Percentiles rank a stretch among this genome's conserved stretches.
Evolutionary conservation across 768 basidiomycete genomes (phyloP).

Genomic region (Favolaschia claudopus): DNA sequence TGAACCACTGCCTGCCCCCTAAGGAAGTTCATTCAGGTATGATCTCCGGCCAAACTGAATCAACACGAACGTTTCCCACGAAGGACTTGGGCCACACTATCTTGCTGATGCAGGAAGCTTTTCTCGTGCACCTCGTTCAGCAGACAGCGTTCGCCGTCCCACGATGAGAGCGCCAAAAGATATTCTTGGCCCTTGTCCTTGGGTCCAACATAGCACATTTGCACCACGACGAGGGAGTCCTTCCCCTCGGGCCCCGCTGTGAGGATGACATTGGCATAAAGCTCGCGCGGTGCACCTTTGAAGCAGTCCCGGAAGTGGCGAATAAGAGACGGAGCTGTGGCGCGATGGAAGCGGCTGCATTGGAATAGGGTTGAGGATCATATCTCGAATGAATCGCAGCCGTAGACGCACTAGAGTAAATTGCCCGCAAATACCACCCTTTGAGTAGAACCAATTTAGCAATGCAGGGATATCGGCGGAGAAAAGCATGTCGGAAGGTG

Average conservation of each 20-base stretch:
- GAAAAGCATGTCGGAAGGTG: background rate
- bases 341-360: slow-evolving; percentile 81
- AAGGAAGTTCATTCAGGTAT: slow-evolving; percentile 14
- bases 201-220: slow-evolving; percentile 88
- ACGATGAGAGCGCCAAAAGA: slow-evolving; percentile 81
- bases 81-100: slow-evolving; percentile 89
- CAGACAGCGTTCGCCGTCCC: slow-evolving; percentile 87
- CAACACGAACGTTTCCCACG: slow-evolving; percentile 72
- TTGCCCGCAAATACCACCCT: slow-evolving; percentile 89
- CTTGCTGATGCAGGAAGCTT: slow-evolving; percentile 88
- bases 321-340: slow-evolving; percentile 88
- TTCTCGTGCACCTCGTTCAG: slow-evolving; percentile 93
- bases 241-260: slow-evolving; percentile 88
- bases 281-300: slow-evolving; percentile 85
- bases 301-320: slow-evolving; percentile 94
- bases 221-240: slow-evolving; percentile 88
- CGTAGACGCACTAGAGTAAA: slow-evolving; percentile 78
- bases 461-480: background rate
- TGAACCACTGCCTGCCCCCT: slow-evolving; percentile 91
- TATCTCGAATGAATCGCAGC: background rate
- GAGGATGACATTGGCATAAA: slow-evolving; percentile 90
- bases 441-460: too few relatives aligned
- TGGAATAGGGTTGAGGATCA: slow-evolving; percentile 19
- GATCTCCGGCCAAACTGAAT: background rate
- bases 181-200: slow-evolving; percentile 79